Base-by-base conservation (phyloP, 1,139 yeast genomes). In the Taphrina confusa region DNA sequence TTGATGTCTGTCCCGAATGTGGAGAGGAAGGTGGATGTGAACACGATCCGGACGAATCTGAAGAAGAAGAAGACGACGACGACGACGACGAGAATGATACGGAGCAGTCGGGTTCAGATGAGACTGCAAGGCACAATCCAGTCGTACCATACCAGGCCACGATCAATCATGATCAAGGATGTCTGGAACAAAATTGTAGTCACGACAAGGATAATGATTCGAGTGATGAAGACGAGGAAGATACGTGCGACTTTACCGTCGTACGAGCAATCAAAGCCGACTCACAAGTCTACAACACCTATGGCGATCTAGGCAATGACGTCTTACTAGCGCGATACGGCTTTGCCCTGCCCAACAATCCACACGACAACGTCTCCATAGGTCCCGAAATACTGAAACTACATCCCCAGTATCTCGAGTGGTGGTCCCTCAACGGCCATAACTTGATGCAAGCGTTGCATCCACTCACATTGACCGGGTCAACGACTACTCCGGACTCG, bases 321-420 rank as follows among this genome's bases (percentile, higher is more conserved):
- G 78, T 81, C 49, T 74, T 89, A 40, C 72, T 89, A 14, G 83
- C 89, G 25, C 78, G 87, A 62, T 89, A 88, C 68, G 96, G 95
- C 0, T 88, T 89, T 69, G 80, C 85, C 4, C 76, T 80, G 37
- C 72, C 74, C 62, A 74, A 77, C 45, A 86, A 87, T 67, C 74
- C 75, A 22, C 78, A 80, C 67, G 91, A 87, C 65, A 70, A 78
- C 2, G 79, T 87, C 20, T 37, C 50, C 16, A 31, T 57, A 11
- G 39, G 44, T 18, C 34, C 50, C 2, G 60, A 57, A 25, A 18
- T 34, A 8, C 31, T 31, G 8, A 12, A 20, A 14, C 50, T 23
- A 12, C 4, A 11, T 37, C 31, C 20, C 5, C 18, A 4, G 22
- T 36, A 23, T 33, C 44, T 14, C 25, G 51, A 31, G 4, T 27